A percentile compares a stretch with the other conserved stretches of the same genome.
These are phyloP conservation scores for Colletotrichum trifolii DNA, from an alignment of 2,329 filamentous ascomycete species.

Conservation along the genomic window DNA sequence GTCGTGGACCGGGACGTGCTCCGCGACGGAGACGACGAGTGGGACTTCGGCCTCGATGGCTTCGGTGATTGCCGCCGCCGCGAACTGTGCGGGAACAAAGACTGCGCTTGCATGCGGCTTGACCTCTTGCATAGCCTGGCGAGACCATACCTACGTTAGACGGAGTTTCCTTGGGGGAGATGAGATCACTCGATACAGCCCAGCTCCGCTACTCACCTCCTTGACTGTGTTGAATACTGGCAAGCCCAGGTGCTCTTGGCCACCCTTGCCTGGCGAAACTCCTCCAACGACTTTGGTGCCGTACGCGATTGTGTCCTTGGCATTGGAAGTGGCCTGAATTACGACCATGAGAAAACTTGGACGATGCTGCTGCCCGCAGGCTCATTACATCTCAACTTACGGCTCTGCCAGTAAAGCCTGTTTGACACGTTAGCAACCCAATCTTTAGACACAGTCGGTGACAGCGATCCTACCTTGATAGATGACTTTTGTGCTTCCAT, in stretches of 20 bases:
- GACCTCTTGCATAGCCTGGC: constrained; percentile 47
- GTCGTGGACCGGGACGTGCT: constrained; percentile 83
- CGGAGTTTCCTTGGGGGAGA: neutral
- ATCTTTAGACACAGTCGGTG: too few species aligned
- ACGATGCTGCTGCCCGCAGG: neutral
- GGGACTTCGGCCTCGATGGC: constrained; percentile 83
- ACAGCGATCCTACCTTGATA: constrained; percentile 44
- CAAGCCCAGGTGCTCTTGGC: constrained; percentile 45
- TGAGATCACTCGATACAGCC: neutral
- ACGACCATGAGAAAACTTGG: neutral
- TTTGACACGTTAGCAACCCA: neutral
- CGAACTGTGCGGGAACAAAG: constrained; percentile 77
- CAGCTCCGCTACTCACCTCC: constrained; percentile 40
- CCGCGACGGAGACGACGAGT: constrained; percentile 81
- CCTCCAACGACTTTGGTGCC: constrained; percentile 52
- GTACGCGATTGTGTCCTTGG: constrained; percentile 51
- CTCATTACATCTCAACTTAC: constrained; percentile 39
- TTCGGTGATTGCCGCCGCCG: constrained; percentile 76
- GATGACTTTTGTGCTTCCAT: constrained; percentile 46
- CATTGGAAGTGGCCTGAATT: constrained; percentile 49
- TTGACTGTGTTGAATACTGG: constrained; percentile 50
- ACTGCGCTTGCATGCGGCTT: constrained; percentile 77
- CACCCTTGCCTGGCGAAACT: constrained; percentile 51
- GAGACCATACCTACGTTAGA: neutral
- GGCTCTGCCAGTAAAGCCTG: constrained; percentile 52